These are phyloP conservation scores for Agaricus subrufescens DNA, from an alignment of 768 basidiomycete species.

Conservation along the genomic window DNA sequence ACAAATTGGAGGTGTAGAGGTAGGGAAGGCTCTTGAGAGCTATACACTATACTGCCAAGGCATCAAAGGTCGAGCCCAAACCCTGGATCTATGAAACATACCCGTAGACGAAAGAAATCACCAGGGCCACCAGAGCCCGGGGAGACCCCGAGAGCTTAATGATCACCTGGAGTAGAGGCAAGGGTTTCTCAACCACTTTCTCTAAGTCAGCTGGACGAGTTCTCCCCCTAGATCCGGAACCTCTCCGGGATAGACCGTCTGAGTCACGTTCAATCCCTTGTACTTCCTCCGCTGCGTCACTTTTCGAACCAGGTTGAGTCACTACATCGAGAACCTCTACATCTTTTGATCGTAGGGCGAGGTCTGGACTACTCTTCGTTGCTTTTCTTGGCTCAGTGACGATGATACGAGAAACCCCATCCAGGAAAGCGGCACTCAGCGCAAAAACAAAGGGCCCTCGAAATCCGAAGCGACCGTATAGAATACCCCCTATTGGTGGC, in stretches of 20 bases:
- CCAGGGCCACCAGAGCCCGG: constrained; percentile 42
- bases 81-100: constrained; percentile 21
- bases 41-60: constrained; percentile 38
- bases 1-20: constrained; percentile 47
- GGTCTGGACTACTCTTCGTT: constrained; percentile 42
- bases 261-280: background rate
- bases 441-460: constrained; percentile 57
- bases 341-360: constrained; percentile 16
- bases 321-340: background rate
- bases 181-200: constrained; percentile 11
- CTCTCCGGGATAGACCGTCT: background rate
- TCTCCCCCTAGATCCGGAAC: background rate
- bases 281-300: background rate
- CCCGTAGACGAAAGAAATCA: constrained; percentile 51
- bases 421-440: constrained; percentile 38
- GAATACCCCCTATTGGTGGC: constrained; percentile 51
- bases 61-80: background rate
- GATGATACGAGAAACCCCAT: constrained; percentile 50
- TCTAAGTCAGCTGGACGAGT: background rate
- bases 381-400: constrained; percentile 54
- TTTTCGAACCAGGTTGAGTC: background rate
- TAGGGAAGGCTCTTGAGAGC: constrained; percentile 50
- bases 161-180: constrained; percentile 40
- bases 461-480: constrained; percentile 53
- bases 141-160: constrained; percentile 37